Evolutionary conservation across 345 rosid genomes (phyloP), one percentile per base, ranked within the genome.

Genomic region (Salix purpurea): DNA sequence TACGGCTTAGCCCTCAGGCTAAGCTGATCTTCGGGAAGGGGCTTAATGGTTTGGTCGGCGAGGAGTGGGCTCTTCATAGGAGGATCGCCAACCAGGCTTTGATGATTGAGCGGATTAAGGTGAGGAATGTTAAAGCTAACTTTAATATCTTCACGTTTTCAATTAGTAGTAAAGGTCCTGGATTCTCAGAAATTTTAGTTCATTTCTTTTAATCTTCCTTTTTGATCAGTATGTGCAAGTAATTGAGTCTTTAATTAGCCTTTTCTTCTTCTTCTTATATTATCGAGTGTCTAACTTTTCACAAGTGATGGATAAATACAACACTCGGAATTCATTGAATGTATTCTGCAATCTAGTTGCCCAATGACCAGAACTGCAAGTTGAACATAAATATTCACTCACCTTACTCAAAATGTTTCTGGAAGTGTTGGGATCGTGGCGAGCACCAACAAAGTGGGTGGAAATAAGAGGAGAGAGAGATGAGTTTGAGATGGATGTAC

Each of bases 401-500:
- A 12, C 7, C n/a, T 42, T 5, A 28, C 64, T 44, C 56, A 21
- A 39, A 65, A 19, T 36, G 12, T 48, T 60, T 44, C n/a, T 6
- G 32, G 23, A 76, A 89, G 96, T 84, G 87, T 39, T 91, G 93
- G 94, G 87, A 94, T 92, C 44, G 91, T 86, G 73, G 77, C 77
- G 0, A 86, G 92, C 74, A 85, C 91, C 92, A 13, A 85, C 81
- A 77, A 88, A 84, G 2, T 94, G 97, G 97, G 97, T 91, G 73
- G 90, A 82, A 70, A 80, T 71, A 52, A 81, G 89, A 80, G 87
- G 74, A 2, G 97, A 83, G 21, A 86, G 76, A 78, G 89, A 85
- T 11, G 89, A 89, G 81, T 69, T 91, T 48, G 97, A 92, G 86
- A 74, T 94, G 73, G 97, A 92, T 37, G 81, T 90, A 58, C 83